Evolutionary conservation across 441 rosid species (phyloP), one percentile per base, ranked within the genome.

Genomic region (Erodium chrysanthum): DNA sequence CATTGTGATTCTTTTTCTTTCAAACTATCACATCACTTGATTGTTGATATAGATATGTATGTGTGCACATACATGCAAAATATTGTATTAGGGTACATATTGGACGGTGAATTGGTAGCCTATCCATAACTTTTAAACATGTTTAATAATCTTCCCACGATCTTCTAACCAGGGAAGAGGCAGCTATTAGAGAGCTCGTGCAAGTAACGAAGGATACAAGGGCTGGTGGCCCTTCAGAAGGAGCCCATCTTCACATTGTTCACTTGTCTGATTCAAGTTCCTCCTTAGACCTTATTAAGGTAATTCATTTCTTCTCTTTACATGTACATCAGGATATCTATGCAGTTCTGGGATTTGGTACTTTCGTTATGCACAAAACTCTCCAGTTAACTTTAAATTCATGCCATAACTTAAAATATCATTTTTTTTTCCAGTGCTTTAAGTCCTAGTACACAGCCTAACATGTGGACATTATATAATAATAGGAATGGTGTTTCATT

Each of bases 191-290:
- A 62, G 89, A 89, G 75, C 85, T 94, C 59, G 70, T 89, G 77
- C 76, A 85, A 27, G 85, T 88, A 64, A 73, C 96, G 35, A 80
- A 76, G 77, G 86, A 84, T 75, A 94, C 96, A 7, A 79, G 88
- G 71, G 73, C 50, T 9, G 96, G 91, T 75, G 94, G 94, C 74
- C 76, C 83, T 66, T 84, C 89, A 67, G 92, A 87, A 79, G 96
- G 99, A 76, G 96, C 96, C 66, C 99, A 91, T 84, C 86, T 94
- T 76, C 99, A 94, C 60, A 73, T 94, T 80, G 96, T 94, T 71
- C 96, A 94, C 83, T 71, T 94, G 74, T 81, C 99, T 65, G 99
- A 94, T 80, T 85, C 96, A 46, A 69, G 83, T 74, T 76, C 88
- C 37, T 91, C 98, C 76, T 79, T 94, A 69, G 85, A 85, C 62